Percentiles rank a stretch among this genome's conserved stretches.
Conservation (phyloP, 805 yeast genomes). For the Spathaspora passalidarum region DNA sequence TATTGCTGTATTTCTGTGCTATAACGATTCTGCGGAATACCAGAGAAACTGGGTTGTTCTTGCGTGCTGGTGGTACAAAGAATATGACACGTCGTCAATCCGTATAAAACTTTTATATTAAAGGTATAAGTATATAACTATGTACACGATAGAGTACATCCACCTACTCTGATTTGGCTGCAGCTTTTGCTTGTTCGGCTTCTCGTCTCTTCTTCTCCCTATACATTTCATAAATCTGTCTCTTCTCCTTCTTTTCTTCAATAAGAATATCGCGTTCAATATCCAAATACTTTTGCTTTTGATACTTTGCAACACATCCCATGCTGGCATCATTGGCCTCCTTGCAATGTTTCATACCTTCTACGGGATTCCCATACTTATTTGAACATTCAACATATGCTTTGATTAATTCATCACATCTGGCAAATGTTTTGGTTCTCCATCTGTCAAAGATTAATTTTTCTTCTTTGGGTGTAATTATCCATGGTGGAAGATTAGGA, state of each 20-base stretch:
- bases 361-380: constrained; percentile 51
- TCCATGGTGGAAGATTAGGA: constrained; percentile 67
- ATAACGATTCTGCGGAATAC: no score
- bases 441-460: constrained; percentile 68
- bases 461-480: constrained; percentile 73
- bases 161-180: background rate
- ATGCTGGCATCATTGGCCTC: constrained; percentile 55
- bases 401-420: constrained; percentile 68
- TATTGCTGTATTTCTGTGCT: no score
- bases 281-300: constrained; percentile 64
- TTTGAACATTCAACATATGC: constrained; percentile 68
- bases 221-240: constrained; percentile 8
- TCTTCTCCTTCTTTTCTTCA: constrained; percentile 44
- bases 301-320: constrained; percentile 60
- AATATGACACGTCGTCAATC: no score
- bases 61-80: no score
- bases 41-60: no score
- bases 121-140: background rate
- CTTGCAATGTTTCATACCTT: constrained; percentile 65
- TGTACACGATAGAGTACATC: background rate
- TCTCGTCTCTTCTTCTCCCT: constrained; percentile 5
- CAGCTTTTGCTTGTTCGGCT: background rate
- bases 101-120: no score
- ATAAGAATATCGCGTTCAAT: constrained; percentile 64
- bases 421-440: constrained; percentile 61